These are phyloP conservation scores for Blastobotrys aristatus DNA, from an alignment of 1,139 yeast genomes.

Conservation along the genomic window DNA sequence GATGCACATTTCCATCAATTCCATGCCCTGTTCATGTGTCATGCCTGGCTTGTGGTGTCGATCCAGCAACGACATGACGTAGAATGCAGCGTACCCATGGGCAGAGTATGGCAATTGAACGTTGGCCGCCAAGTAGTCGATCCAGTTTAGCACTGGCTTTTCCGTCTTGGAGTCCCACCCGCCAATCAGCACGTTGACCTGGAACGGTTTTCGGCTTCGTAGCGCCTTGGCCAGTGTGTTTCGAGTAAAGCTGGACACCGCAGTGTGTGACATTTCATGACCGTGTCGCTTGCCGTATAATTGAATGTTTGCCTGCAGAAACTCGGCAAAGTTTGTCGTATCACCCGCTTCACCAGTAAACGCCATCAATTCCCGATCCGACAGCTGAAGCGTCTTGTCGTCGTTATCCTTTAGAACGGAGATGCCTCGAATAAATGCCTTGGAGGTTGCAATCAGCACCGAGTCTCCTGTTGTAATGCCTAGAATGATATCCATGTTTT, in stretches of 20 bases:
- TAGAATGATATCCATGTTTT: slow-evolving; percentile 75
- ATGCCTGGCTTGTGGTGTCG: slow-evolving; percentile 81
- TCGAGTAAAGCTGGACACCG: slow-evolving; percentile 85
- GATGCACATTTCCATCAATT: slow-evolving; percentile 66
- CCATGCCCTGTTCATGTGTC: slow-evolving; percentile 72
- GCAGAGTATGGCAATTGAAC: slow-evolving; percentile 93
- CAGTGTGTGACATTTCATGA: slow-evolving; percentile 59
- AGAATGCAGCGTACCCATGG: slow-evolving; percentile 95
- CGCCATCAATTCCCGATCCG: slow-evolving; percentile 77
- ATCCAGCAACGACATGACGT: slow-evolving; percentile 83
- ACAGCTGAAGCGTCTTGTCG: slow-evolving; percentile 78
- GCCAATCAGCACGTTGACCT: slow-evolving; percentile 82
- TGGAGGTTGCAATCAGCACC: slow-evolving; percentile 86
- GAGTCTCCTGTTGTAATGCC: slow-evolving; percentile 80
- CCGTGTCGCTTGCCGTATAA: slow-evolving; percentile 84
- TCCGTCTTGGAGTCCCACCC: slow-evolving; percentile 67
- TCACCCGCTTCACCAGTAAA: slow-evolving; percentile 97
- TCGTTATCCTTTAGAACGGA: slow-evolving; percentile 80
- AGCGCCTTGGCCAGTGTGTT: slow-evolving; percentile 81
- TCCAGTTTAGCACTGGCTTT: slow-evolving; percentile 74
- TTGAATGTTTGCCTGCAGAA: slow-evolving; percentile 87
- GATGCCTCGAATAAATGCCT: slow-evolving; percentile 91
- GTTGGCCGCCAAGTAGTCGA: slow-evolving; percentile 90
- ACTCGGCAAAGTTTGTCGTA: slow-evolving; percentile 92
- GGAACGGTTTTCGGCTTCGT: slow-evolving; percentile 91